Evolutionary conservation across 331 rosid species (phyloP), one percentile per base, ranked within the genome.

Genomic region (Cydonia oblonga): DNA sequence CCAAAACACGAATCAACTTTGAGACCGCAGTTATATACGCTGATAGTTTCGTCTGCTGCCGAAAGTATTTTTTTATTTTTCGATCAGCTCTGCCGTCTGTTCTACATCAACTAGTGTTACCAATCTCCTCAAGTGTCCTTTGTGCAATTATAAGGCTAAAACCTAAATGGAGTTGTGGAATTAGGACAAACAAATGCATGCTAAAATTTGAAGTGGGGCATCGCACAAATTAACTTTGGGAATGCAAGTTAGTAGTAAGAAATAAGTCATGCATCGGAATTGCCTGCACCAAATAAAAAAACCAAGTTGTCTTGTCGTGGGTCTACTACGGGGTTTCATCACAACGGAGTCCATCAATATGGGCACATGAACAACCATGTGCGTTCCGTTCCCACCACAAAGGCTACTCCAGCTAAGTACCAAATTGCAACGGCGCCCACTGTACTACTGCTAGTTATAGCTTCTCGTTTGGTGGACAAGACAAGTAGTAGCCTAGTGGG

Each of bases 1-100:
- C 98, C 98, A 67, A 96, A 95, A 72, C 98, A 93, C 78, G 91
- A 85, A 80, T 93, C 97, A 80, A 93, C 89, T 68, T 90, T 81
- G 29, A 95, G 91, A 63, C 98, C 92, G 80, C 98, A 93, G 84
- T 97, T 89, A 70, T 93, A 93, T 24, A 93, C 97, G 1, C 95
- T 91, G 79, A 93, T 93, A 56, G 98, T 89, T 80, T 87, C 89
- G 84, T 91, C 98, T 25, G 86, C 91, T 3, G 98, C 42, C 44
- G 14, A 38, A 38, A 38, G 44, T 38, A 38, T 38, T 38, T 38
- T 38, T 0, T 38, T 10, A 38, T 38, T 38, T 38, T 10, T 38
- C 14, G 14, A 38, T 38, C 44, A 10, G 44, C 44, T 38, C 14
- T 38, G 44, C 13, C 3, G 4, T 38, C 44, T 38, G 44, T 38